phyloP scores from a whole-genome alignment of 1,284 basidiomycete species.

The Sporisorium iseilematis-ciliati region DNA sequence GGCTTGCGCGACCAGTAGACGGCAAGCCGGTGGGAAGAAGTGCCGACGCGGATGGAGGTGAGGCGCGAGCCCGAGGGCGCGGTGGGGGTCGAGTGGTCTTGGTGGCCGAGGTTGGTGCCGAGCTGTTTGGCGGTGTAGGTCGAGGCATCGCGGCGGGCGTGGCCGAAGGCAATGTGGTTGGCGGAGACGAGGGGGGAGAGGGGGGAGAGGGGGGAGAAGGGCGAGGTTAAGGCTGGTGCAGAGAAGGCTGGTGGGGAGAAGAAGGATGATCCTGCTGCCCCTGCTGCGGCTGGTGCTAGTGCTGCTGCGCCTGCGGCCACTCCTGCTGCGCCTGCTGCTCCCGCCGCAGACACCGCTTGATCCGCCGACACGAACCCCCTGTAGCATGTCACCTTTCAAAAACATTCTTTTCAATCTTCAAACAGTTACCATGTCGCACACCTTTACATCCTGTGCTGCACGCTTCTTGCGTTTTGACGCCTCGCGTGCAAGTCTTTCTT shows the following conservation, averaged over 20 bases:
- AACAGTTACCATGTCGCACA: too few species aligned
- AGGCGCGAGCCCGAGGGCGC: slow-evolving; percentile 54
- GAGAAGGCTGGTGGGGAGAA: slow-evolving; percentile 9
- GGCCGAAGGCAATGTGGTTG: slow-evolving; percentile 21
- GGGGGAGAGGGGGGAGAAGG: slow-evolving; percentile 8
- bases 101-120: slow-evolving; percentile 38
- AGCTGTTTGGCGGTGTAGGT: slow-evolving; percentile 27
- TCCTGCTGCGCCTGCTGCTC: neutral
- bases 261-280: neutral
- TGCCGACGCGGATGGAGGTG: slow-evolving; percentile 46
- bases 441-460: too few species aligned
- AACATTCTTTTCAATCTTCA: neutral
- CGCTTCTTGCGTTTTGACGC: too few species aligned
- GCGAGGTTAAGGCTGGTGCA: slow-evolving; percentile 3
- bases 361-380: neutral
- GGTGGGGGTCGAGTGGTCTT: slow-evolving; percentile 39
- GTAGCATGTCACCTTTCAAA: neutral
- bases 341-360: neutral
- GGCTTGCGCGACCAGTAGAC: slow-evolving; percentile 53
- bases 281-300: slow-evolving; percentile 5
- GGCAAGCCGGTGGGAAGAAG: slow-evolving; percentile 34
- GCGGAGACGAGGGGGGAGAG: slow-evolving; percentile 9
- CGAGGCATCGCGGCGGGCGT: slow-evolving; percentile 43
- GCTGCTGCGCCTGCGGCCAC: neutral
- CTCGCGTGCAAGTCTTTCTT: too few species aligned